Evolutionary conservation across 1,284 basidiomycete genomes (phyloP), one percentile per base, ranked within the genome.

Genomic region (Ustilago nuda): DNA sequence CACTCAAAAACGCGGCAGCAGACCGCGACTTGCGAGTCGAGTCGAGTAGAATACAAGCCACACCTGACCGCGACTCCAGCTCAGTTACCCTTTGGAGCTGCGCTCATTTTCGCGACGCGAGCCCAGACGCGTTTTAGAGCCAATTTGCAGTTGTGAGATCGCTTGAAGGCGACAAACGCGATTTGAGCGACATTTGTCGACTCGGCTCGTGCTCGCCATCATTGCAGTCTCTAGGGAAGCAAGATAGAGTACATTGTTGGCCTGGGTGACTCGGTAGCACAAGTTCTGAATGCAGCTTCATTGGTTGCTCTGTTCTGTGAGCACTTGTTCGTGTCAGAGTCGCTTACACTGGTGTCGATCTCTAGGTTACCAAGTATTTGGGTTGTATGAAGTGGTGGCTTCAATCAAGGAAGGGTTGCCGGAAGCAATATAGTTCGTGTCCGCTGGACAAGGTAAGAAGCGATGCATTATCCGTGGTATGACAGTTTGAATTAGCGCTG

Each of bases 71-170:
- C 23, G 45, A 48, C 45, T 19, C 8, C 19, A 48, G 23, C n/a
- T 45, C 15, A 0, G 0, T 8, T 8, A 0, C 13, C 39, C 15
- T 41, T 41, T 41, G 6, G n/a, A n/a, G 43, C 43, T 2, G 33
- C 51, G 35, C 51, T 53, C 51, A 39, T 27, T 37, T 55, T 55
- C 53, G 53, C 37, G 53, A 55, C 37, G 37, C 53, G 37, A 39
- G 32, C n/a, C 5, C 5, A 15, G 45, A 11, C 23, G 45, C 45
- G 23, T 23, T 39, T 39, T 39, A 9, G 37, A 17, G 37, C 23
- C 23, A 27, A 39, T 9, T 17, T 39, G 0, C 9, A 9, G 37
- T 11, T 39, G 37, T 46, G 17, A 46, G 7, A 46, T 46, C n/a
- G 2, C 19, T 17, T n/a, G 19, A n/a, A 19, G 45, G 45, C 9